phyloP scores from a whole-genome alignment of 345 rosid genomes.

The Litchi chinensis region DNA sequence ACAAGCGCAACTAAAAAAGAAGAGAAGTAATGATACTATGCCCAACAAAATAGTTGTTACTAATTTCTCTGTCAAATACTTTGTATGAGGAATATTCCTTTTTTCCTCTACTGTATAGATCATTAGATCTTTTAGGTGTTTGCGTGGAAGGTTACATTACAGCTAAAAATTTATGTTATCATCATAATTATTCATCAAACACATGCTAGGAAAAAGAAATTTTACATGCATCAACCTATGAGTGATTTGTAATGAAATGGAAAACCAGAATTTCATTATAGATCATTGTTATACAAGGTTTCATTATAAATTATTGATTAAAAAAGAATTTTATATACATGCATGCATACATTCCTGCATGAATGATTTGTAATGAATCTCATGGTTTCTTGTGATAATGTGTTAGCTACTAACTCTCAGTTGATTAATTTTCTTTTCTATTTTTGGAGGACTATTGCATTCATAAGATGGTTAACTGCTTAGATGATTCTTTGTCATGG shows the following conservation, averaged over 20 bases:
- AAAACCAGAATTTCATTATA: too few relatives aligned
- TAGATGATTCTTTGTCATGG: neutral
- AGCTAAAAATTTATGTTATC: neutral
- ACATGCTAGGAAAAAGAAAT: neutral
- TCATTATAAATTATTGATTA: too few relatives aligned
- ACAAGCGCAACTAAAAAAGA: neutral
- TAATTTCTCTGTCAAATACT: neutral
- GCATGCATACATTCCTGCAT: neutral
- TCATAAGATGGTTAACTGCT: neutral
- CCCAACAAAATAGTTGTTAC: neutral
- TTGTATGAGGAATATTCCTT: neutral
- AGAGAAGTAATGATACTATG: neutral
- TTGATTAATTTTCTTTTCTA: neutral
- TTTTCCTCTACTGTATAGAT: neutral
- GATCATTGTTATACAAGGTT: too few relatives aligned
- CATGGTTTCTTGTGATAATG: neutral
- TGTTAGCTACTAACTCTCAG: neutral
- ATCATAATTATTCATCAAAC: neutral
- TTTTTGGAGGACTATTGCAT: neutral
- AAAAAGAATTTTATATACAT: neutral
- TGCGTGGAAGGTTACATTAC: neutral
- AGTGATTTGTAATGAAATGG: neutral
- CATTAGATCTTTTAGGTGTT: neutral
- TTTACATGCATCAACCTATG: neutral
- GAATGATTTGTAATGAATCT: neutral